Base-by-base conservation (phyloP, 2,329 filamentous ascomycete species). In the Colletotrichum gloeosporioides region DNA sequence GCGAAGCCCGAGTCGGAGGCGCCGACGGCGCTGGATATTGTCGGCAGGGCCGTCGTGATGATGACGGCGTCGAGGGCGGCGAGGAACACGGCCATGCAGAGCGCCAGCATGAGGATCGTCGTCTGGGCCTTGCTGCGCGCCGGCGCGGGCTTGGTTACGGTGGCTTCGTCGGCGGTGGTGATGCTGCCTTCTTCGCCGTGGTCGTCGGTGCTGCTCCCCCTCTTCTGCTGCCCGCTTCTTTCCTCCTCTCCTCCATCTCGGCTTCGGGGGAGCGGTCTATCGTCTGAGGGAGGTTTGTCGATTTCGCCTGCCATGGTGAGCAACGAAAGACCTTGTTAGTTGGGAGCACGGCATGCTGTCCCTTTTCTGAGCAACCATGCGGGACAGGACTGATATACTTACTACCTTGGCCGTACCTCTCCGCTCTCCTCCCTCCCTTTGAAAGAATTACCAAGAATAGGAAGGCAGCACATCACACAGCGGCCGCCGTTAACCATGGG, bases 1-100 rank as follows among this genome's bases (percentile, higher is more conserved):
- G 93, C 90, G 84, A 96, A 96, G 29, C 94, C 94, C 18, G 90
- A 87, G 4, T 91, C 91, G 8, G 93, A 94, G 62, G 90, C 81
- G 61, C 92, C 81, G 77, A 96, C 90, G 76, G 94, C 88, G 39
- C 85, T 84, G 7, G 91, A 88, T 78, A 95, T 94, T 16, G 91
- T 92, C 0, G 93, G 93, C 7, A 94, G 87, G 8, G 93, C 92
- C 0, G 93, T 94, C 13, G 93, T 89, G 79, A 95, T 87, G 81
- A 94, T 93, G 34, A 92, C 93, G 68, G 88, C 85, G 79, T 91
- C 90, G 69, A 91, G 85, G 1, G 90, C 89, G 3, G 89, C 89
- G 39, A 91, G 85, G 81, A 91, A 90, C 22, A 91, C 83, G 3
- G 86, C 82, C 39, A 86, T 80, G 67, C 85, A 86, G n/a, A 88